phyloP scores from a whole-genome alignment of 805 yeast species.

The Candida ortonii region DNA sequence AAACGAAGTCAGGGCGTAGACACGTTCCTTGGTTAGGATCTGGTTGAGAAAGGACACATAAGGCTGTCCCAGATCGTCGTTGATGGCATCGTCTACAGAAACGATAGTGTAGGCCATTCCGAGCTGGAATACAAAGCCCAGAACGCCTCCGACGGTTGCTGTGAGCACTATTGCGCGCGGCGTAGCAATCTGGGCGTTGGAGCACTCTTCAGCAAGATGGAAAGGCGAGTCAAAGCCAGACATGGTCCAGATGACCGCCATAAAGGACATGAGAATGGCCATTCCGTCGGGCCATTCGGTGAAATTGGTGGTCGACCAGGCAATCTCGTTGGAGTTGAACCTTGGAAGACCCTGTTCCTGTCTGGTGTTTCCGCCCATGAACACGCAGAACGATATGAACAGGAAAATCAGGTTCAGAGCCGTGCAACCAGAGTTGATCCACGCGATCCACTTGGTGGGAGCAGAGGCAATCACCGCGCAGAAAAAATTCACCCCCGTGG shows the following conservation, averaged over 20 bases:
- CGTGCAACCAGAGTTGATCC: constrained; percentile 51
- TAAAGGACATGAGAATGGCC: constrained; percentile 51
- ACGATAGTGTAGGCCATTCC: constrained; percentile 61
- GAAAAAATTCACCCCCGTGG: constrained; percentile 47
- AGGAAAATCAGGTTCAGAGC: constrained; percentile 45
- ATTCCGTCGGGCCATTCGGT: constrained; percentile 63
- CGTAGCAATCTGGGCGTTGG: constrained; percentile 60
- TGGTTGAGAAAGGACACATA: constrained; percentile 53
- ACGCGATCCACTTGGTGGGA: constrained; percentile 55
- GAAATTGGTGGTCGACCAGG: constrained; percentile 54
- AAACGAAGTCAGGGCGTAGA: constrained; percentile 40
- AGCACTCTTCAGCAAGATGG: constrained; percentile 67
- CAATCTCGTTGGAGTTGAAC: constrained; percentile 45
- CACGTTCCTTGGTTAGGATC: constrained; percentile 40
- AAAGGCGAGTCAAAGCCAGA: constrained; percentile 72
- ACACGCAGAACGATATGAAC: constrained; percentile 49
- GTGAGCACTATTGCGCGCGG: constrained; percentile 63
- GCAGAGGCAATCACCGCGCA: constrained; percentile 47
- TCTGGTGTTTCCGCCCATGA: constrained; percentile 47
- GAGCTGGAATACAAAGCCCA: constrained; percentile 56
- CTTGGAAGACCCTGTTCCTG: constrained; percentile 37
- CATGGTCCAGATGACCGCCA: constrained; percentile 66
- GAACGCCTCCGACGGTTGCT: constrained; percentile 48
- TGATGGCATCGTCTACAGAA: constrained; percentile 43
- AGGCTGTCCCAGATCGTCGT: constrained; percentile 56